Percentiles rank a stretch among this genome's conserved stretches.
These are phyloP conservation scores for Candida michaelii DNA, from an alignment of 805 yeast species.

Conservation along the genomic window DNA sequence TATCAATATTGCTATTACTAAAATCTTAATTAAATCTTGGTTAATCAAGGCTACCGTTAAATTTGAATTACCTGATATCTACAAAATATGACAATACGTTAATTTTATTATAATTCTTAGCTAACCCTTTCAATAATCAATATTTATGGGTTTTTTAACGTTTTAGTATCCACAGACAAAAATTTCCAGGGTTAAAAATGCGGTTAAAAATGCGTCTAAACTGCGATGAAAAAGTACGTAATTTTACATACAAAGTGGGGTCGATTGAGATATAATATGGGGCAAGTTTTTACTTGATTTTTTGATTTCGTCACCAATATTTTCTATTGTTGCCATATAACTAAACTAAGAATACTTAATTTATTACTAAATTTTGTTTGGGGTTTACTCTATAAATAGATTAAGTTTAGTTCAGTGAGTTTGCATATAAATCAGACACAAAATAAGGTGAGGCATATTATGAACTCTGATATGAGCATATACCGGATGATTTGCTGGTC, in stretches of 20 bases:
- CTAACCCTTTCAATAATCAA: not conserved
- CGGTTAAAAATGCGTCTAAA: constrained; percentile 1
- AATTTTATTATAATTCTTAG: not conserved
- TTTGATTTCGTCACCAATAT: too few species aligned
- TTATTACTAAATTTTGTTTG: too few species aligned
- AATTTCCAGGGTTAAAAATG: constrained; percentile 4
- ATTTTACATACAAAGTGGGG: constrained; percentile 2
- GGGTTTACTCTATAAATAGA: not conserved
- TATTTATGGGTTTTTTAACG: not conserved
- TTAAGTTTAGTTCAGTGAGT: not conserved
- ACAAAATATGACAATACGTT: too few species aligned
- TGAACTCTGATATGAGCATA: not conserved
- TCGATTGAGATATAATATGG: not conserved
- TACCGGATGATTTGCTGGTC: too few species aligned
- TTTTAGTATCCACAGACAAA: not conserved
- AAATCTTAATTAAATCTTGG: too few species aligned
- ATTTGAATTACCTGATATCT: too few species aligned
- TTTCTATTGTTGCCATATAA: too few species aligned
- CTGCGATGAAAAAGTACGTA: constrained; percentile 2
- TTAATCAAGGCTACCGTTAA: too few species aligned
- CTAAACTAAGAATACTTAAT: too few species aligned
- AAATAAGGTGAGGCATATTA: not conserved
- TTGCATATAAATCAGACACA: not conserved
- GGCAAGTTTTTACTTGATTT: not conserved
- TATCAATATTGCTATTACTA: not conserved